A percentile compares a stretch with the other conserved stretches of the same genome.
Conservation (phyloP, 169 alveolate genomes). For the Pseudocohnilembus persalinus region DNA sequence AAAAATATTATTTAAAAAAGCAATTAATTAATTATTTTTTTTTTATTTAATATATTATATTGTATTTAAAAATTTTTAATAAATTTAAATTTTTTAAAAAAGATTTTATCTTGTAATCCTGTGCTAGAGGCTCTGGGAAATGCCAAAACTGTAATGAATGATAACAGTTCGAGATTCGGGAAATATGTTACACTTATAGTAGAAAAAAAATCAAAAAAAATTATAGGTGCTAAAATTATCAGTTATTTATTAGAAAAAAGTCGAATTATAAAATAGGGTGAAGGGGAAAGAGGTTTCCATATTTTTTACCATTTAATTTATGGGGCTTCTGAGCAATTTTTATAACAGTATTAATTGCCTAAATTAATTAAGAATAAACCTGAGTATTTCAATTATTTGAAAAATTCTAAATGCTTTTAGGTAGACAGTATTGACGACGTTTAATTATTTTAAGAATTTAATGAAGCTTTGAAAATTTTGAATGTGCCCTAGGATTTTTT, state of each 20-base stretch:
- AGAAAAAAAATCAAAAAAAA: slow-evolving; percentile 43
- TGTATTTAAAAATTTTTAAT: too few species aligned
- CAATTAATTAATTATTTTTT: neutral
- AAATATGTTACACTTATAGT: slow-evolving; percentile 69
- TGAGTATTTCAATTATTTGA: slow-evolving; percentile 67
- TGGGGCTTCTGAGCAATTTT: slow-evolving; percentile 82
- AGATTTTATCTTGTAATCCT: slow-evolving; percentile 89
- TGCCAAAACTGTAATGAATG: slow-evolving; percentile 91
- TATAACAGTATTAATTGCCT: slow-evolving; percentile 54
- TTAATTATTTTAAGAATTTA: slow-evolving; percentile 90
- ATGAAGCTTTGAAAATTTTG: slow-evolving; percentile 90
- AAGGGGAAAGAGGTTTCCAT: slow-evolving; percentile 95
- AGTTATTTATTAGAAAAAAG: slow-evolving; percentile 97
- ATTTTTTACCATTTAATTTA: slow-evolving; percentile 94
- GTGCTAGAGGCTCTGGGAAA: slow-evolving; percentile 92
- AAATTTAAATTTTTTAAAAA: slow-evolving; percentile 45
- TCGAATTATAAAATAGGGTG: slow-evolving; percentile 93
- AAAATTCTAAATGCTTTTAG: slow-evolving; percentile 84
- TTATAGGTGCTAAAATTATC: slow-evolving; percentile 79
- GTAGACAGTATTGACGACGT: slow-evolving; percentile 94
- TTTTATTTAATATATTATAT: neutral
- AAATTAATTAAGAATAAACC: slow-evolving; percentile 14
- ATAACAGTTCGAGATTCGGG: slow-evolving; percentile 92
- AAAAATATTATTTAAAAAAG: neutral
- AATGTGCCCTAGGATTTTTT: slow-evolving; percentile 86